Evolutionary conservation across 169 alveolate genomes (phyloP), one percentile per base, ranked within the genome.

Genomic region (Hepatocystis sp.): DNA sequence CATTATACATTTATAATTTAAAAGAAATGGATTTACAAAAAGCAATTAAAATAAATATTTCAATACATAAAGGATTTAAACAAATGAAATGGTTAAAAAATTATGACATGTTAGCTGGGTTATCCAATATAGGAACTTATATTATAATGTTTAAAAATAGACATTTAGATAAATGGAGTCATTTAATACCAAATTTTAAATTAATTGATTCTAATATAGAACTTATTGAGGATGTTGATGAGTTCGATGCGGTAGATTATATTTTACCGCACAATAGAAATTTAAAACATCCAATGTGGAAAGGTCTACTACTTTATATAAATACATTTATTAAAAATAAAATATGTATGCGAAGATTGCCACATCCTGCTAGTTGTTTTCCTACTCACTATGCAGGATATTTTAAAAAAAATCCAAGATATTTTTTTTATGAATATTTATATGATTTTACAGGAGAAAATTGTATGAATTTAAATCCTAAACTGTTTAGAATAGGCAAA

Each of bases 131-230:
- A 52, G 78, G 88, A 36, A 58, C 17, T 56, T 42, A 42, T 25
- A 19, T 76, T 15, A 36, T 76, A 25, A 51, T 76, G 8, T 56
- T 76, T 42, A 76, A 76, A 34, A 76, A 76, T 63, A 76, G 58
- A 17, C 76, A 76, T 63, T 64, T 76, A 76, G 58, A 76, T 76
- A 76, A 76, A 25, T 76, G 88, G 88, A 76, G 88, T 39, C 58
- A 58, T 63, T 76, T 76, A 39, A 76, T 76, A 25, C 42, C 88
- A 25, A 76, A 76, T 21, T 76, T 76, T 76, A 76, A 76, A 56
- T 76, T 76, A 46, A 76, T 76, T 58, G 88, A 58, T 30, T 76
- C 88, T 0, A 76, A 76, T 49, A 76, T 76, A 17, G 88, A 76
- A 46, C 66, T 76, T 8, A 76, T 76, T 63, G 88, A 76, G 32